These are phyloP conservation scores for Hanseniaspora occidentalis DNA, from an alignment of 805 yeast genomes.

Conservation along the genomic window DNA sequence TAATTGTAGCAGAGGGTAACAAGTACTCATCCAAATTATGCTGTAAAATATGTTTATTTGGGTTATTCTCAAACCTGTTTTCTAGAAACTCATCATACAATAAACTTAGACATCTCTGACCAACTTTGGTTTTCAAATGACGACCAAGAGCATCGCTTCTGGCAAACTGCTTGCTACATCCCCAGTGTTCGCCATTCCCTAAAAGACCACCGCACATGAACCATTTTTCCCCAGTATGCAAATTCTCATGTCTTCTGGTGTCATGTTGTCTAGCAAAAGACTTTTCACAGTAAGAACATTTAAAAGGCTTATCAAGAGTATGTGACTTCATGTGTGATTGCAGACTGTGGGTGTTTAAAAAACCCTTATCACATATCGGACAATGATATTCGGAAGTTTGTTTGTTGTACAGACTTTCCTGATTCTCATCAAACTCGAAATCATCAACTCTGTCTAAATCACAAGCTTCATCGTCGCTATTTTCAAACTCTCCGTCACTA, in stretches of 20 bases:
- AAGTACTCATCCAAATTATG: not conserved
- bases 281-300: conserved; percentile 60
- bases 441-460: not conserved
- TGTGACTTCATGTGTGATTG: conserved; percentile 88
- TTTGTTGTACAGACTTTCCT: too few species aligned
- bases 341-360: conserved; percentile 85
- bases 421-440: not conserved
- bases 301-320: conserved; percentile 33
- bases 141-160: conserved; percentile 69
- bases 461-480: conserved; percentile 1
- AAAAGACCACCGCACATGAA: conserved; percentile 59
- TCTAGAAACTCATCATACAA: conserved; percentile 38
- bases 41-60: not conserved
- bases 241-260: conserved; percentile 59
- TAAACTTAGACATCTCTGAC: conserved; percentile 58
- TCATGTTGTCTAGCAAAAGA: conserved; percentile 77
- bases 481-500: not conserved
- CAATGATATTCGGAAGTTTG: conserved; percentile 40
- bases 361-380: conserved; percentile 69
- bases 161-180: conserved; percentile 71
- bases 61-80: not conserved
- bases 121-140: conserved; percentile 71
- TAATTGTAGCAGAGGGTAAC: not conserved
- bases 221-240: conserved; percentile 66
- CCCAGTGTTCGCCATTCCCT: conserved; percentile 38